Conservation (phyloP, 2,329 filamentous ascomycete genomes). For the Rugonectria rugulosa region DNA sequence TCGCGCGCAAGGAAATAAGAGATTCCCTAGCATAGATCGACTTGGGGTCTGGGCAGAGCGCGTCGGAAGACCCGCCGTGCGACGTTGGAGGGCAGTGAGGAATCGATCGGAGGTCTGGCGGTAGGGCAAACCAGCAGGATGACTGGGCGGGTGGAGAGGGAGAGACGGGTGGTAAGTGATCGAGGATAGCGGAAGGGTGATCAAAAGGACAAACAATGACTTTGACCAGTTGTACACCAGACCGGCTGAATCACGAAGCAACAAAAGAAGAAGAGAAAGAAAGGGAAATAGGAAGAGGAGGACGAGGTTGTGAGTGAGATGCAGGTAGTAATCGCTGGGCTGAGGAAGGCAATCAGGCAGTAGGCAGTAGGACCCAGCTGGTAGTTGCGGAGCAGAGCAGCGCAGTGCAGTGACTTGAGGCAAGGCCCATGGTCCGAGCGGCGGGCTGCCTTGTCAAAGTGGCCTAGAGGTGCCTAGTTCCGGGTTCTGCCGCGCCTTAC, state of each 20-base stretch:
- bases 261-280: slow-evolving; percentile 18
- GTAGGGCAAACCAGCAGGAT: slow-evolving; percentile 8
- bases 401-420: slow-evolving; percentile 30
- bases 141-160: slow-evolving; percentile 14
- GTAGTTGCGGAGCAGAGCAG: slow-evolving; percentile 26
- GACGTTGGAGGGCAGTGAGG: slow-evolving; percentile 11
- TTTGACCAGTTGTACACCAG: slow-evolving; percentile 18
- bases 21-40: slow-evolving; percentile 5
- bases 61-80: slow-evolving; percentile 6
- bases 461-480: no score
- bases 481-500: slow-evolving; percentile 33
- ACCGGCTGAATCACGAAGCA: slow-evolving; percentile 32
- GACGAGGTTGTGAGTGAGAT: neutral
- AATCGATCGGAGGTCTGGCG: slow-evolving; percentile 17
- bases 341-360: slow-evolving; percentile 39
- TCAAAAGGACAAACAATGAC: slow-evolving; percentile 16
- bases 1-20: neutral
- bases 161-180: neutral
- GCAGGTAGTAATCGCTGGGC: neutral
- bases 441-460: slow-evolving; percentile 9
- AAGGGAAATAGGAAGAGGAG: slow-evolving; percentile 1
- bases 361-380: slow-evolving; percentile 43
- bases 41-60: neutral
- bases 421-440: slow-evolving; percentile 33
- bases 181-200: slow-evolving; percentile 6